These are phyloP conservation scores for Cudoniella acicularis DNA, from an alignment of 495 filamentous ascomycete species.

Conservation along the genomic window DNA sequence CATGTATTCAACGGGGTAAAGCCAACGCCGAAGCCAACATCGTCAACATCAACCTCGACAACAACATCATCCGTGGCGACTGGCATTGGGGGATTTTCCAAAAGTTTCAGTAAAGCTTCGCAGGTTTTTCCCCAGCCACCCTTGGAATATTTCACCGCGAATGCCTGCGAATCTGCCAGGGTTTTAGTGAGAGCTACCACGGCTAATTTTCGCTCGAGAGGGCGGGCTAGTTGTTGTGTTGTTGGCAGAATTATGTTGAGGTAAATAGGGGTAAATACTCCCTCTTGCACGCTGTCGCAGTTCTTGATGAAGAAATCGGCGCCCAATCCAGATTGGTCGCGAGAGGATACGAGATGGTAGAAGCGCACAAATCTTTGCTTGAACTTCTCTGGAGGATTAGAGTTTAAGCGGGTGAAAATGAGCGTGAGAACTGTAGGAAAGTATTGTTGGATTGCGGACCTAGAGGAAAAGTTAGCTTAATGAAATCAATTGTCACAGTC, in stretches of 20 bases:
- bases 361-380: constrained; percentile 81
- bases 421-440: constrained; percentile 75
- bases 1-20: constrained; percentile 92
- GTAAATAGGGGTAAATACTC: constrained; percentile 82
- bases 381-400: constrained; percentile 68
- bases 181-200: constrained; percentile 91
- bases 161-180: constrained; percentile 73
- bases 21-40: constrained; percentile 88
- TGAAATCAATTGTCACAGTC: background rate
- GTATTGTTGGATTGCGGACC: constrained; percentile 65
- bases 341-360: constrained; percentile 84
- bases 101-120: constrained; percentile 78
- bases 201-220: constrained; percentile 87
- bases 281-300: constrained; percentile 74
- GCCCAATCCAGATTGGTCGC: constrained; percentile 69
- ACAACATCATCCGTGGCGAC: constrained; percentile 69
- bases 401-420: constrained; percentile 77
- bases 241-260: constrained; percentile 79
- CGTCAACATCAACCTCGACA: constrained; percentile 79
- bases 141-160: constrained; percentile 66
- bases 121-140: constrained; percentile 88
- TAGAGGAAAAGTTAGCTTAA: constrained; percentile 35
- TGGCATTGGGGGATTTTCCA: constrained; percentile 80
- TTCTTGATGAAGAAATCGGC: constrained; percentile 83
- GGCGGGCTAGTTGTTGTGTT: constrained; percentile 79